Conservation (phyloP, 148 eudicot genomes). For the Persicaria maculosa region DNA sequence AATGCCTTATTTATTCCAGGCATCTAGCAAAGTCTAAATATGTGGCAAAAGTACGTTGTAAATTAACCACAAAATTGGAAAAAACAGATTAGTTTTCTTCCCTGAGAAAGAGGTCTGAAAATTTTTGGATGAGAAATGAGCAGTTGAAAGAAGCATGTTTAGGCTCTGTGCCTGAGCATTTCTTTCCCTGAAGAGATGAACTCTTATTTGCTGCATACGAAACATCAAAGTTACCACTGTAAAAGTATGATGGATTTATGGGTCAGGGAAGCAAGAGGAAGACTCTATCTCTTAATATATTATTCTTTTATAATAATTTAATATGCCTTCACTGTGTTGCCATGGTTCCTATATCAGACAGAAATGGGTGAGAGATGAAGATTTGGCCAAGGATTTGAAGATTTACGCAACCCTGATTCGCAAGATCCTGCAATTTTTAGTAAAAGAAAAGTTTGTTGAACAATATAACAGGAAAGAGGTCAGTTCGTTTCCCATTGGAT, state of each 20-base stretch:
- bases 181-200: neutral
- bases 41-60: neutral
- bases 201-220: neutral
- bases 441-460: conserved; percentile 85
- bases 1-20: too few relatives aligned
- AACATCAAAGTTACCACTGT: neutral
- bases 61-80: neutral
- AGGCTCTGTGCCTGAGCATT: neutral
- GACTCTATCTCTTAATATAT: neutral
- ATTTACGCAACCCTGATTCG: conserved; percentile 89
- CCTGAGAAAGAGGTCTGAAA: neutral
- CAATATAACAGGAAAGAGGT: conserved; percentile 97
- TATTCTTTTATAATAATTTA: neutral
- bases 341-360: conserved; percentile 38
- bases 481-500: neutral
- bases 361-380: conserved; percentile 95
- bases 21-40: neutral
- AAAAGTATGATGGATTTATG: neutral
- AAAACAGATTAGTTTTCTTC: neutral
- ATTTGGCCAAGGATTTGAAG: conserved; percentile 87
- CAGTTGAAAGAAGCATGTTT: neutral
- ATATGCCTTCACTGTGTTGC: neutral
- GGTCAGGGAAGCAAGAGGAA: neutral
- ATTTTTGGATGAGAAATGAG: neutral
- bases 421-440: conserved; percentile 77